These are phyloP conservation scores for Hypoxylon fragiforme DNA, from an alignment of 495 filamentous ascomycete species.

Conservation along the genomic window DNA sequence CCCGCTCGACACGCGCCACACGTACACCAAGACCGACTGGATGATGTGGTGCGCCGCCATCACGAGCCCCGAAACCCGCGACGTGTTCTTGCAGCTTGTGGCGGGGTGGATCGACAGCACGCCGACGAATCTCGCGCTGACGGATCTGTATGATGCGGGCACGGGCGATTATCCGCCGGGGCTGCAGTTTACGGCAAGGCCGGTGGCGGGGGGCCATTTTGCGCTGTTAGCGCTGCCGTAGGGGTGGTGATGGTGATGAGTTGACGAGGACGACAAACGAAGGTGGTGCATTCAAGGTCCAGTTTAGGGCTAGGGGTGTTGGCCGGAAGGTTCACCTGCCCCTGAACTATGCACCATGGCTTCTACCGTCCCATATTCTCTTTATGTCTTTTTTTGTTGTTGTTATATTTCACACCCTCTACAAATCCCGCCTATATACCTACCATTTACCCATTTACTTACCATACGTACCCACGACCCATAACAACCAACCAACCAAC, in stretches of 20 bases:
- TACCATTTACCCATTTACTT: no score
- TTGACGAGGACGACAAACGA: no score
- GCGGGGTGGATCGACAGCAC: slow-evolving; percentile 81
- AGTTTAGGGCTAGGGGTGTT: no score
- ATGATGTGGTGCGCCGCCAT: slow-evolving; percentile 83
- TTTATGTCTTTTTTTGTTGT: no score
- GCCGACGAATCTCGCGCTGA: slow-evolving; percentile 68
- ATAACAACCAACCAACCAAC: no score
- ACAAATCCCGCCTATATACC: no score
- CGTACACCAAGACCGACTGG: slow-evolving; percentile 88
- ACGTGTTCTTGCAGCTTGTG: slow-evolving; percentile 68
- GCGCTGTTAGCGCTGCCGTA: slow-evolving; percentile 67
- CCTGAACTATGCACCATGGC: no score
- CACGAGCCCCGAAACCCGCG: slow-evolving; percentile 58
- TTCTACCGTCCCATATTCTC: no score
- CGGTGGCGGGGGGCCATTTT: slow-evolving; percentile 83
- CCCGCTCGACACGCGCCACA: slow-evolving; percentile 81
- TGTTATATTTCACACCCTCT: no score
- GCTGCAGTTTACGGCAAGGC: slow-evolving; percentile 72
- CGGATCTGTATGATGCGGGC: slow-evolving; percentile 77
- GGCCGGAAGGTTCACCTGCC: no score
- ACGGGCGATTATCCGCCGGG: slow-evolving; percentile 62
- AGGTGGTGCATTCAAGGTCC: no score
- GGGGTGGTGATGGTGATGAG: not conserved
- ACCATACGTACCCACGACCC: no score